Percentiles rank a stretch among this genome's conserved stretches.
Evolutionary conservation across 108 stramenopile species (phyloP).

Genomic region (Schizochytrium sp.): DNA sequence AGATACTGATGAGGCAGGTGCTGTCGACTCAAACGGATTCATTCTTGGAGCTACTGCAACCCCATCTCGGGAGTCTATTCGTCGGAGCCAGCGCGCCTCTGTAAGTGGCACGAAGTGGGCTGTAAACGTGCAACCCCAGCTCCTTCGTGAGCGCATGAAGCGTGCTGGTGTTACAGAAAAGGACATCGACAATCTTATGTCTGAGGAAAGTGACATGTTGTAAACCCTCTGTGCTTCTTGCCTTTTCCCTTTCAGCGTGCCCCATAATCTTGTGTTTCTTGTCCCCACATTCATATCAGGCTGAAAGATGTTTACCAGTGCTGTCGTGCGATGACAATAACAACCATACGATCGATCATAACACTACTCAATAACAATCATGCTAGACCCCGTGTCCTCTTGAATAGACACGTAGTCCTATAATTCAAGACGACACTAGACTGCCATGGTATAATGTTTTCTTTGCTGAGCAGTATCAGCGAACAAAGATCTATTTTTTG

Average conservation of each 20-base stretch:
- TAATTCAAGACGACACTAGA: too few species aligned
- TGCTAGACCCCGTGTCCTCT: too few species aligned
- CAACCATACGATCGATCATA: background rate
- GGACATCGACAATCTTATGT: slow-evolving; percentile 52
- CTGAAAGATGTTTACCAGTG: background rate
- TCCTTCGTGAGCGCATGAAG: slow-evolving; percentile 54
- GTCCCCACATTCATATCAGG: background rate
- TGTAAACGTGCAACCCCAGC: slow-evolving; percentile 58
- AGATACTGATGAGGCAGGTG: background rate
- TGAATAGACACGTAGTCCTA: too few species aligned
- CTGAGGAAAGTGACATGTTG: slow-evolving; percentile 44
- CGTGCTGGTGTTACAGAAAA: slow-evolving; percentile 48
- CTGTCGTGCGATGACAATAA: background rate
- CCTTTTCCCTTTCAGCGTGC: background rate
- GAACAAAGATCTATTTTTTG: too few species aligned
- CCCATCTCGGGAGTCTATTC: background rate
- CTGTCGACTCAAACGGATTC: slow-evolving; percentile 43
- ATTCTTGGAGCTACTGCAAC: slow-evolving; percentile 16
- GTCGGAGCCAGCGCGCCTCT: background rate
- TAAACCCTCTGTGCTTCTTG: background rate
- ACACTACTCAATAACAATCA: too few species aligned
- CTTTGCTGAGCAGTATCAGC: too few species aligned
- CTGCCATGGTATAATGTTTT: too few species aligned
- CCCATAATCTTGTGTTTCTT: background rate
- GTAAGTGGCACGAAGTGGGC: slow-evolving; percentile 34